Conservation (phyloP, 139 green algal genomes). For the Ostreobium quekettii region DNA sequence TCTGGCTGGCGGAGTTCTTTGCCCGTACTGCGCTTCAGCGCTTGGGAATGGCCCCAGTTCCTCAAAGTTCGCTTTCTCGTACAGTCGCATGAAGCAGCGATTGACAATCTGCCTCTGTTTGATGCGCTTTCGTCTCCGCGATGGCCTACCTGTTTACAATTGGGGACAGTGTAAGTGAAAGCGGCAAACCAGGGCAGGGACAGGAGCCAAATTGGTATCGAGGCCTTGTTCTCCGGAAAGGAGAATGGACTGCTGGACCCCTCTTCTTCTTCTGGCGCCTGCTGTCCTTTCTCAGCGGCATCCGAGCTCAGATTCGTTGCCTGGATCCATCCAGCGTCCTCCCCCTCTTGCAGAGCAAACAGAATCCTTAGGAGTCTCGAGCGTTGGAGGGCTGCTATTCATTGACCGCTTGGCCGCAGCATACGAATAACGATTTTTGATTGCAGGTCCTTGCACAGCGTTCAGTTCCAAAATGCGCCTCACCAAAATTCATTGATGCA, state of each 20-base stretch:
- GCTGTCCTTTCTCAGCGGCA: not conserved
- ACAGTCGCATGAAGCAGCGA: not conserved
- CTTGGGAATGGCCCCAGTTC: too few relatives aligned
- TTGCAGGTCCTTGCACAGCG: too few relatives aligned
- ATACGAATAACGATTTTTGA: too few relatives aligned
- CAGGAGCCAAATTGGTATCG: conserved; percentile 24
- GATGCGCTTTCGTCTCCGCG: not conserved
- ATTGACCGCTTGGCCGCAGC: too few relatives aligned
- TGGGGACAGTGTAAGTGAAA: conserved; percentile 27
- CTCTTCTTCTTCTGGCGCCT: conserved; percentile 16
- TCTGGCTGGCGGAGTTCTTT: too few relatives aligned
- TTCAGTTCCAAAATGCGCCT: too few relatives aligned
- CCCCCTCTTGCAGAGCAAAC: too few relatives aligned
- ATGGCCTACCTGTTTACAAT: conserved; percentile 24
- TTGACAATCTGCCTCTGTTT: not conserved
- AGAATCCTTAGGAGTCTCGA: too few relatives aligned
- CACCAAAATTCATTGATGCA: too few relatives aligned
- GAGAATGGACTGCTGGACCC: conserved; percentile 11
- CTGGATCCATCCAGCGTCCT: not conserved
- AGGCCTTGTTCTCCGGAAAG: not conserved
- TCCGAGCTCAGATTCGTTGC: not conserved
- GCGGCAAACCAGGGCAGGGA: conserved; percentile 30
- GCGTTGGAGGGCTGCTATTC: not conserved
- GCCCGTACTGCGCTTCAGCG: too few relatives aligned
- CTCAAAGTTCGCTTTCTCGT: too few relatives aligned